Base-by-base conservation (phyloP, 2,329 filamentous ascomycete species). In the Aspergillus latus region DNA sequence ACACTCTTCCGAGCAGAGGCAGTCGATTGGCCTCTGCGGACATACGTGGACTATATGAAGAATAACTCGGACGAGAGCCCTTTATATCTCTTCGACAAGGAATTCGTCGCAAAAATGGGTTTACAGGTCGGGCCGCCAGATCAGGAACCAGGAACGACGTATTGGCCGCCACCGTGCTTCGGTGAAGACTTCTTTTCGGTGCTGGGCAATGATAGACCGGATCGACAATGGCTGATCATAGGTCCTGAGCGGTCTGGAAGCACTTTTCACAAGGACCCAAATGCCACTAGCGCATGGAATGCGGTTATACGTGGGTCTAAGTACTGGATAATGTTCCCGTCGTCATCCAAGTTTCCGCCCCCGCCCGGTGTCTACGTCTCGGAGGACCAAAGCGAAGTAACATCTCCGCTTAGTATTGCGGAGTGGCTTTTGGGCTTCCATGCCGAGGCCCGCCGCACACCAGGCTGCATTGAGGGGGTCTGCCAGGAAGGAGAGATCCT, bases 291-390 rank as follows among this genome's bases (percentile, higher is more conserved):
- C 65, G 93, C 94, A 0, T 97, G 93, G 94, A 97, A 97, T 70
- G 93, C 92, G 0, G 90, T 97, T 11, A 79, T 97, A 29, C 85
- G 88, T 57, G 94, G 93, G 4, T 85, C 88, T 32, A 97, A 97
- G 70, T 97, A 97, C 79, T 97, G 94, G 93, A 93, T 97, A 72
- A 95, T 97, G 91, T 97, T 97, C 68, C 92, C 91, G 0, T 88
- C 89, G 0, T 85, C 85, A 0, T 72, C 78, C 1, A 76, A 76
- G 15, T 70, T 81, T 5, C 83, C 86, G 0, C 81, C 86, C 3
- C 92, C 94, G 5, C 93, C 93, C 0, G 93, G 93, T 3, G 92
- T 97, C 37, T 96, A 88, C 65, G 90, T 97, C 42, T 95, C 90
- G 4, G 82, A 86, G 39, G 94, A 97, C 69, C 88, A 90, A 69